Percentiles rank a stretch among this genome's conserved stretches.
Evolutionary conservation across 129 eudicot genomes (phyloP).

Genomic region (Chrysanthemum lavandulifolium): DNA sequence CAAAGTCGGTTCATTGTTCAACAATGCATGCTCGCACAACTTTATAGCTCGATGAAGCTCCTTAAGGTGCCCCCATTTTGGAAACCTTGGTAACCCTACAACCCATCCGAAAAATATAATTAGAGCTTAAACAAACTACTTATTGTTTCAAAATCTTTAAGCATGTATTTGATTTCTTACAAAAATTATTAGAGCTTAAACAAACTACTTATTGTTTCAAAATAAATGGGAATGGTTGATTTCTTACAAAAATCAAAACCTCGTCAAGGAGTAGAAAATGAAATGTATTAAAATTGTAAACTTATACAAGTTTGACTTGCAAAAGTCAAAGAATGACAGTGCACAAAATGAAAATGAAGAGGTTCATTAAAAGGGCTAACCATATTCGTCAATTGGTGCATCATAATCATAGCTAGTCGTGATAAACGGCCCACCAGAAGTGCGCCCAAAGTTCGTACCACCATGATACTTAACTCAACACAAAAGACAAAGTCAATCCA

Average conservation of each 20-base stretch:
- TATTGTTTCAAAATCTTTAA: not conserved
- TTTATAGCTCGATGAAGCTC: conserved; percentile 91
- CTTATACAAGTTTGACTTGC: not conserved
- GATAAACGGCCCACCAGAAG: conserved; percentile 96
- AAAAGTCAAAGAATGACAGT: not conserved
- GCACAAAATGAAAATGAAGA: no score
- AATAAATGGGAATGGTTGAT: no score
- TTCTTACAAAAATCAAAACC: not conserved
- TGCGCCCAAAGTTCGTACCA: conserved; percentile 97
- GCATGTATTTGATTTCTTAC: no score
- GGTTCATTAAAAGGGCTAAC: conserved; percentile 36
- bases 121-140: conserved; percentile 4
- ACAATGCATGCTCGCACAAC: conserved; percentile 68
- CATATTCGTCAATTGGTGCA: conserved; percentile 98
- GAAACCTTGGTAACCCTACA: conserved; percentile 86
- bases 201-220: not conserved
- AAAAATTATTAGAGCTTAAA: conserved; percentile 1
- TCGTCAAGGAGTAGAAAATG: not conserved
- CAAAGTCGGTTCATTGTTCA: conserved; percentile 51
- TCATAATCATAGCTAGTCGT: conserved; percentile 99
- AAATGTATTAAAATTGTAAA: no score
- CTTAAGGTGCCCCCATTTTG: conserved; percentile 96
- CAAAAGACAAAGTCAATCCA: not conserved
- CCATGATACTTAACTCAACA: conserved; percentile 75
- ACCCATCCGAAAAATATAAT: conserved; percentile 20